Percentiles rank a stretch among this genome's conserved stretches.
Evolutionary conservation across 768 basidiomycete species (phyloP).

Genomic region (Lactifluus piperatus): DNA sequence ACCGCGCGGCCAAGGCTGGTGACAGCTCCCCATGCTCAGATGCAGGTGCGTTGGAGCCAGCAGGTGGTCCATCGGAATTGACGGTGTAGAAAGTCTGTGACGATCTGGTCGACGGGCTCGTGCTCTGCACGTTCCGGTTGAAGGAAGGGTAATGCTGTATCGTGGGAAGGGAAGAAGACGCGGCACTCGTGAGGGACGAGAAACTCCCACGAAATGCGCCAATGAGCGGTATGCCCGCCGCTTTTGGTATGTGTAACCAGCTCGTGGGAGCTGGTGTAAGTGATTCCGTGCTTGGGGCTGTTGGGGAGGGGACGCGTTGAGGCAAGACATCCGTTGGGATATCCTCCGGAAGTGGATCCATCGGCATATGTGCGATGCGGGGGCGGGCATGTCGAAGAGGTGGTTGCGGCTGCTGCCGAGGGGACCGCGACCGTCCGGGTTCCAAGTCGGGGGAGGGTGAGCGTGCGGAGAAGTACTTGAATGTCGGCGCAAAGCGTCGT

Average conservation of each 20-base stretch:
- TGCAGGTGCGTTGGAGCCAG: background rate
- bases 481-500: conserved; percentile 10
- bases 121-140: background rate
- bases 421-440: conserved; percentile 1
- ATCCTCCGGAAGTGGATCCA: conserved; percentile 20
- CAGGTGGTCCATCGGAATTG: background rate
- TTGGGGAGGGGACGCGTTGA: conserved; percentile 1
- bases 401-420: background rate
- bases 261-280: conserved; percentile 4
- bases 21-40: conserved; percentile 9
- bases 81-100: conserved; percentile 14
- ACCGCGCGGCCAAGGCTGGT: background rate
- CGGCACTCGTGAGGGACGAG: conserved; percentile 4
- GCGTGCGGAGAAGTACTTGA: background rate
- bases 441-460: conserved; percentile 1
- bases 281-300: background rate
- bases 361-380: conserved; percentile 11
- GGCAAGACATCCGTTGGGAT: background rate
- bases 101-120: conserved; percentile 4
- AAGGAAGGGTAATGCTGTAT: conserved; percentile 20
- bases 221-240: conserved; percentile 15
- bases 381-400: conserved; percentile 15
- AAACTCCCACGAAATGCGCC: conserved; percentile 18
- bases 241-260: conserved; percentile 20
- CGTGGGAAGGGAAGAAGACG: conserved; percentile 12